Evolutionary conservation across 352 stramenopile species (phyloP).

Genomic region (Phytophthora nicotianae): DNA sequence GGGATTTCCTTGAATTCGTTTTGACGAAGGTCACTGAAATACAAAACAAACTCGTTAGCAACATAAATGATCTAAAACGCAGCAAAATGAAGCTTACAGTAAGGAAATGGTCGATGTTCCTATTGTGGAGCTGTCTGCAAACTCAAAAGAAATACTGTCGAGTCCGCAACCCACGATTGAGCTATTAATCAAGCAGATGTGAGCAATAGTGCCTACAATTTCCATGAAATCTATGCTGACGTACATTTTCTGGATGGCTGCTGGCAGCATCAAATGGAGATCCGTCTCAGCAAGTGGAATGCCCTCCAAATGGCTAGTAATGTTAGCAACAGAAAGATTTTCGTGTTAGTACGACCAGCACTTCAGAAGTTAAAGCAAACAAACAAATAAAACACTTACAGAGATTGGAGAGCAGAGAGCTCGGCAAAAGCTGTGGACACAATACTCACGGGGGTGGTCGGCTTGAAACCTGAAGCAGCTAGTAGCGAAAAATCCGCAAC

Average conservation of each 20-base stretch:
- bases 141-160: conserved; percentile 45
- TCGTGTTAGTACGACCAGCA: conserved; percentile 5
- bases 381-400: conserved; percentile 36
- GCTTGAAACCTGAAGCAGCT: conserved; percentile 40
- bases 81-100: conserved; percentile 27
- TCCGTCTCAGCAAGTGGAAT: conserved; percentile 38
- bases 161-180: conserved; percentile 51
- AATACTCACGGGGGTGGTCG: conserved; percentile 42
- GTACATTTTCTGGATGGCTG: conserved; percentile 53
- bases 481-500: conserved; percentile 49
- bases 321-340: conserved; percentile 1
- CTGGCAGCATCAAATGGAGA: conserved; percentile 51
- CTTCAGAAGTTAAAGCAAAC: neutral
- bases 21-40: conserved; percentile 46
- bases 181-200: conserved; percentile 16
- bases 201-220: conserved; percentile 1
- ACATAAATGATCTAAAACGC: neutral
- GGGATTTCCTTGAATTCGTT: conserved; percentile 38
- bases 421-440: conserved; percentile 43
- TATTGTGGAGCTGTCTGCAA: conserved; percentile 33
- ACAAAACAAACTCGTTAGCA: conserved; percentile 1
- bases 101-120: conserved; percentile 27
- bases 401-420: conserved; percentile 41
- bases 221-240: neutral
- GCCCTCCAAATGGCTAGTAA: conserved; percentile 44